Percentiles rank a stretch among this genome's conserved stretches.
These are phyloP conservation scores for Boletus reticulatus DNA, from an alignment of 768 basidiomycete genomes.

Conservation along the genomic window DNA sequence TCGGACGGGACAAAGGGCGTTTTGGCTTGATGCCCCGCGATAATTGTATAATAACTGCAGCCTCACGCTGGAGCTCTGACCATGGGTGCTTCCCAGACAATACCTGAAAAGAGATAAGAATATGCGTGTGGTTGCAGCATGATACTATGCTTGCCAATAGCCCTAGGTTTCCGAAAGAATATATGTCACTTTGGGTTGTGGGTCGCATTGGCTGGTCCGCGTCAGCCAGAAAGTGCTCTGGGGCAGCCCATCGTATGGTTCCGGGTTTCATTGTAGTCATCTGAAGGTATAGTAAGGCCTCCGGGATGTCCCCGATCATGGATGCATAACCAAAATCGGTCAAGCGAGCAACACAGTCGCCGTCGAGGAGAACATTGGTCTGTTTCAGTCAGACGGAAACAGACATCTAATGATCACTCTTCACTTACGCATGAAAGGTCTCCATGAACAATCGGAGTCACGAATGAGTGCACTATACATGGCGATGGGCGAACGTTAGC, in stretches of 20 bases:
- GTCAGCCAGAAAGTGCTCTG: slow-evolving; percentile 24
- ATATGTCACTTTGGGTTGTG: slow-evolving; percentile 10
- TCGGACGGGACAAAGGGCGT: background rate
- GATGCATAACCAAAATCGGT: slow-evolving; percentile 8
- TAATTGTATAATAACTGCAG: slow-evolving; percentile 3
- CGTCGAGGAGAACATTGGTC: slow-evolving; percentile 7
- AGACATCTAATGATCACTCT: background rate
- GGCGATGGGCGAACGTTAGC: background rate
- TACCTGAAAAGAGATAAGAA: slow-evolving; percentile 16
- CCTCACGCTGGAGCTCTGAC: background rate
- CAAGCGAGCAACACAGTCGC: background rate
- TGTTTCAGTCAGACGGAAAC: background rate
- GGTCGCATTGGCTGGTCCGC: background rate
- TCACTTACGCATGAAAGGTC: slow-evolving; percentile 7
- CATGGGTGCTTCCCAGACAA: slow-evolving; percentile 7
- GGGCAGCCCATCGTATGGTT: slow-evolving; percentile 46
- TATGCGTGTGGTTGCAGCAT: too few relatives aligned
- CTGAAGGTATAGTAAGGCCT: background rate
- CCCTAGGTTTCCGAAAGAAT: slow-evolving; percentile 30
- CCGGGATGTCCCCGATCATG: background rate
- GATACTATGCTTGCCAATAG: slow-evolving; percentile 11
- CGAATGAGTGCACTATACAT: slow-evolving; percentile 11
- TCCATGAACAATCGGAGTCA: slow-evolving; percentile 12
- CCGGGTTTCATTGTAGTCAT: slow-evolving; percentile 29
- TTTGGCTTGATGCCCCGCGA: background rate